Conservation (phyloP, 108 stramenopile genomes). For the Nannochloropsis gaditana region DNA sequence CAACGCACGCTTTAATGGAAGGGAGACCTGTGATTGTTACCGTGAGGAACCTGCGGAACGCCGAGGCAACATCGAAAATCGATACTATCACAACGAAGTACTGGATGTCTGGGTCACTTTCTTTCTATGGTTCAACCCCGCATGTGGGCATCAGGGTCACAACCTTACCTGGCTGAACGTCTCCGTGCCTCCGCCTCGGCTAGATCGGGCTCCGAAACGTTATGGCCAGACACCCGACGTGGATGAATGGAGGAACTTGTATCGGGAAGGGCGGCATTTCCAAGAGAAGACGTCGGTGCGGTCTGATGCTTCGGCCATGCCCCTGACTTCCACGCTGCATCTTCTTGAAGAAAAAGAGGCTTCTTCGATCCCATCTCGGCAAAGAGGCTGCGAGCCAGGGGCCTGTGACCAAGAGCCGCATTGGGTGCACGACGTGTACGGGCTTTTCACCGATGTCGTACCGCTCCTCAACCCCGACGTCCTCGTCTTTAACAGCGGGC, state of each 20-base stretch:
- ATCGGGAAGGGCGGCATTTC: neutral
- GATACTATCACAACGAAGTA: neutral
- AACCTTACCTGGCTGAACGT: neutral
- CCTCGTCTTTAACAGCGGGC: neutral
- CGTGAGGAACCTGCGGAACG: neutral
- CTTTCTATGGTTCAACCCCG: neutral
- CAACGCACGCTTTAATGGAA: neutral
- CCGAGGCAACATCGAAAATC: neutral
- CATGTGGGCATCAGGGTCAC: neutral
- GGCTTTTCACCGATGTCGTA: neutral
- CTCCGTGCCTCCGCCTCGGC: neutral
- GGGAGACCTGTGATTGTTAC: slow-evolving; percentile 20
- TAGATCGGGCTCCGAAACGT: neutral
- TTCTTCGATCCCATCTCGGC: too few relatives aligned
- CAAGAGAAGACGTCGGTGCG: neutral
- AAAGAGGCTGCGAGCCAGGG: neutral
- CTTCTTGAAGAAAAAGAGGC: neutral
- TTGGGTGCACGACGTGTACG: neutral
- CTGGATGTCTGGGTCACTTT: neutral
- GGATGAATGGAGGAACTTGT: neutral
- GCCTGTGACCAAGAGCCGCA: neutral
- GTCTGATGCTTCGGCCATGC: neutral
- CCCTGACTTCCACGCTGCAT: neutral
- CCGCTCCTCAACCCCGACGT: neutral
- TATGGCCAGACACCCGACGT: neutral